Evolutionary conservation across 257 asterid species (phyloP).

Genomic region (Solanum tarapatanum): DNA sequence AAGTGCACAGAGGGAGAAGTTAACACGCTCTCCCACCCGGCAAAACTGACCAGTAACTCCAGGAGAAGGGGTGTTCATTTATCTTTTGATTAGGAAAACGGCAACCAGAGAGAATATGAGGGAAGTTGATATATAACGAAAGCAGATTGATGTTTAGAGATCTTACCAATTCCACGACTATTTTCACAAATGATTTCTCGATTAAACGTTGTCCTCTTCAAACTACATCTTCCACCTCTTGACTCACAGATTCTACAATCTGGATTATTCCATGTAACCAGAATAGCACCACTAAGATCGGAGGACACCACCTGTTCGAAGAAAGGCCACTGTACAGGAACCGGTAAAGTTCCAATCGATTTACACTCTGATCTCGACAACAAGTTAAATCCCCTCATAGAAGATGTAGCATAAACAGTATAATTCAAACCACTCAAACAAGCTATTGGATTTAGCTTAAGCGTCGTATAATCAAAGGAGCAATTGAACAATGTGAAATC

Average conservation of each 20-base stretch:
- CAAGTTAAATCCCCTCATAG: constrained; percentile 2
- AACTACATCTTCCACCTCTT: constrained; percentile 31
- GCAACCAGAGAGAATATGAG: too few relatives aligned
- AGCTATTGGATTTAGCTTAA: constrained; percentile 18
- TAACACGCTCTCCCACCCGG: too few relatives aligned
- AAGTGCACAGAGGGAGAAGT: too few relatives aligned
- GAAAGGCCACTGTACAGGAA: constrained; percentile 38
- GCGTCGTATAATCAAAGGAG: constrained; percentile 10
- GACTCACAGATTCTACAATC: constrained; percentile 38
- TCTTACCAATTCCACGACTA: constrained; percentile 13
- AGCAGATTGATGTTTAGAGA: not conserved
- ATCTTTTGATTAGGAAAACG: not conserved
- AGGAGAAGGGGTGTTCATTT: not conserved
- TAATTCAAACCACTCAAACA: constrained; percentile 39
- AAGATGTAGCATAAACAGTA: constrained; percentile 36
- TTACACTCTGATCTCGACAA: constrained; percentile 17
- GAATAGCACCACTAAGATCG: constrained; percentile 30
- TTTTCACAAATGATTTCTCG: constrained; percentile 22
- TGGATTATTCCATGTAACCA: constrained; percentile 32
- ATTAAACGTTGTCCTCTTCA: constrained; percentile 5
- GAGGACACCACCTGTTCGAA: constrained; percentile 24
- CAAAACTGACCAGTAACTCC: too few relatives aligned
- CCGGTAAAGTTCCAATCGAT: constrained; percentile 23
- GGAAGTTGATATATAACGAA: not conserved
- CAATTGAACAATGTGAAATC: constrained; percentile 37